These are phyloP conservation scores for Ustilago lituana DNA, from an alignment of 1,284 basidiomycete genomes.

Conservation along the genomic window DNA sequence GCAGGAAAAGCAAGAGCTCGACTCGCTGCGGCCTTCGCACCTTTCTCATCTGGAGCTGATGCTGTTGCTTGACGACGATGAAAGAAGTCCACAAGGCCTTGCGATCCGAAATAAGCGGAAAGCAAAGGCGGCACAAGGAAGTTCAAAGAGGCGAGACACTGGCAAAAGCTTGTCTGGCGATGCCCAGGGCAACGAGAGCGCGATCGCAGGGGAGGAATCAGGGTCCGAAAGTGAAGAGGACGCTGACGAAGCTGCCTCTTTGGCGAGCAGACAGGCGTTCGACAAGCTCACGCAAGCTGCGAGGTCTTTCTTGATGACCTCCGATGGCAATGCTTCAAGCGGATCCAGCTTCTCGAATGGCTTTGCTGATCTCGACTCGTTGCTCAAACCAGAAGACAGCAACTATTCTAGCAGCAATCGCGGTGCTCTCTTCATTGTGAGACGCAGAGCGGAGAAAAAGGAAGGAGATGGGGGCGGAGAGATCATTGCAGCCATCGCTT, in stretches of 20 bases:
- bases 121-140: slow-evolving; percentile 2
- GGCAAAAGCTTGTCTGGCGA: slow-evolving; percentile 3
- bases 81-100: not conserved
- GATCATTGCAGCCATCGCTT: slow-evolving; percentile 33
- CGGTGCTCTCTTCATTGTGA: slow-evolving; percentile 37
- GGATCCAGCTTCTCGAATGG: not conserved
- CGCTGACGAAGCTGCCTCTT: slow-evolving; percentile 8
- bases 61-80: slow-evolving; percentile 31
- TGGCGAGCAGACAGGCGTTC: slow-evolving; percentile 14
- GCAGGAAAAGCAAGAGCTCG: slow-evolving; percentile 39
- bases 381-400: slow-evolving; percentile 33
- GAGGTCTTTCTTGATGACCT: slow-evolving; percentile 10
- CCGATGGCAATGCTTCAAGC: not conserved
- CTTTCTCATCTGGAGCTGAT: slow-evolving; percentile 33
- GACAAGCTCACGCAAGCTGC: slow-evolving; percentile 11
- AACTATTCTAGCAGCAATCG: slow-evolving; percentile 44
- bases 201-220: slow-evolving; percentile 13
- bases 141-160: slow-evolving; percentile 17
- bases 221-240: slow-evolving; percentile 34
- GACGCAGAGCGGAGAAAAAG: slow-evolving; percentile 4
- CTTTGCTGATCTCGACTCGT: slow-evolving; percentile 27
- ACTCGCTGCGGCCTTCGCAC: slow-evolving; percentile 25
- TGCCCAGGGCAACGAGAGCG: not conserved
- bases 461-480: not conserved
- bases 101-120: slow-evolving; percentile 15